Evolutionary conservation across 306 rosid genomes (phyloP), one percentile per base, ranked within the genome.

Genomic region (Begonia masoniana): DNA sequence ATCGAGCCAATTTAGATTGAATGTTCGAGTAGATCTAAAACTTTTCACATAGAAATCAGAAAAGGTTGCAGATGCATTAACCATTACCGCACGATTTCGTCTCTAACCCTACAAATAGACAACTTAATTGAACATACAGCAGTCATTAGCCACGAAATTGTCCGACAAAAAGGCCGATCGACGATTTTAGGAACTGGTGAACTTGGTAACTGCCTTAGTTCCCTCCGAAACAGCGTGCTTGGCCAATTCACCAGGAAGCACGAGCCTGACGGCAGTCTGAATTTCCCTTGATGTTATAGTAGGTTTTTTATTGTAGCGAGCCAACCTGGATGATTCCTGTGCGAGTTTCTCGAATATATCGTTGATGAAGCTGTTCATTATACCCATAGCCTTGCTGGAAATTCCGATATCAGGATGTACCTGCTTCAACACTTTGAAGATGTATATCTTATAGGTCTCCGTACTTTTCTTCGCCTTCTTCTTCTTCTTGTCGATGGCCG

Each of bases 361-460:
- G 7, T 74, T 70, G 79, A 74, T 63, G 62, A 76, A 76, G 43
- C 77, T 71, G 61, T 76, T 71, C 77, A 71, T 71, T 35, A 76
- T 76, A 5, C 68, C 81, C 79, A 73, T 73, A 16, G 76, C 74
- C 24, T 69, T 77, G 62, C 76, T 72, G 0, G 82, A 71, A 53
- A 75, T 66, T 0, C 81, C 81, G 0, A 75, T 75, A 14, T 75
- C 81, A 10, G 81, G 81, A 15, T 76, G 82, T 6, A 76, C 78
- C 56, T 76, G 82, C 62, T 76, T 76, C 42, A 76, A 24, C 0
- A 76, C 78, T 69, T 61, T 76, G 60, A 72, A 76, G 61, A 76
- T 68, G 62, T 72, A 72, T 36, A 64, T 70, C 68, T 70, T 57
- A 62, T 67, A 77, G 3, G 73, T 77, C 50, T 73, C 76, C 0